Base-by-base conservation (phyloP, 2,329 filamentous ascomycete species). In the Pseudogymnoascus sp. region DNA sequence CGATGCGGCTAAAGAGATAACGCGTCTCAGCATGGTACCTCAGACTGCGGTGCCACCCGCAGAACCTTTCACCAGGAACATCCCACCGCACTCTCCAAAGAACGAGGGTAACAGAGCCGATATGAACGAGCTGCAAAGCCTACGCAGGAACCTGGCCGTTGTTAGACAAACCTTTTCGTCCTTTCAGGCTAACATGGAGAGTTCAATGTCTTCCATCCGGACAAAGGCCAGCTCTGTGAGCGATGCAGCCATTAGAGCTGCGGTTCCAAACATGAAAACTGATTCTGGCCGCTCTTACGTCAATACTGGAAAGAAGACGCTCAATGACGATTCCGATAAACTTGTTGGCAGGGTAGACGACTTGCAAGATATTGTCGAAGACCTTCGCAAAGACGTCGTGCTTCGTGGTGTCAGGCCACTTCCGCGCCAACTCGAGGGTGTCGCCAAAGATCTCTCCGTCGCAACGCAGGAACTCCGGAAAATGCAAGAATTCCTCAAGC, bases 301-400 rank as follows among this genome's bases (percentile, higher is more conserved):
- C 67, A 88, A 89, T 67, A 83, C 81, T 37, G 93, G 93, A 59
- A 95, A 96, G 74, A 96, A 96, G 76, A 84, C 87, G 64, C 84
- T 99, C 64, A 90, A 88, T 60, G 81, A 88, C 26, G 93, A 97
- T 72, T 96, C 91, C 0, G 93, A 97, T 74, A 88, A 87, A 66
- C 86, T 99, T 63, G 92, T 99, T 67, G 88, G 86, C 68, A 89
- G 91, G 71, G 94, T 99, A 10, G 94, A 99, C 72, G 93, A 97
- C 71, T 82, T 99, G n/a, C 94, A 97, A 76, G 94, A 99, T 74
- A 81, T 94, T 62, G 91, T 99, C 19, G 94, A 99, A 75, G 94
- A 99, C 72, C 83, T 99, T 45, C 91, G 94, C 65, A 97, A 99
- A 78, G 94, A 99, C 72, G 94, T 99, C 52, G 94, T 99, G 55